Evolutionary conservation across 2,329 filamentous ascomycete species (phyloP).

Genomic region (Epichloe baconii): DNA sequence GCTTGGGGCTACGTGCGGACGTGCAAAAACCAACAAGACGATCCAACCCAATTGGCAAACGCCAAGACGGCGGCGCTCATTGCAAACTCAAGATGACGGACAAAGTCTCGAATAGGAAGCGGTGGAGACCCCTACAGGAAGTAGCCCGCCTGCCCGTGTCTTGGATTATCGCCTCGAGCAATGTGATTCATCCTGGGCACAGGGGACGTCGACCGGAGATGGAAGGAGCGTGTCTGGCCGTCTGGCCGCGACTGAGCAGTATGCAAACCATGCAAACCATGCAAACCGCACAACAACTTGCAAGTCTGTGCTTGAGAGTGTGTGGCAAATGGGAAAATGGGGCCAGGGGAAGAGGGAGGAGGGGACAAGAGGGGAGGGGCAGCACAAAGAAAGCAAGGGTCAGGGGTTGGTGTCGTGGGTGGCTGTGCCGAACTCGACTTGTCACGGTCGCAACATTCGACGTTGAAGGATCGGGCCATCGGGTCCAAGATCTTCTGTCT

Average conservation of each 20-base stretch:
- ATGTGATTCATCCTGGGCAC: background rate
- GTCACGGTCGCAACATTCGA: background rate
- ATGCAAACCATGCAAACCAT: background rate
- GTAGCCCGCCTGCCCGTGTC: no score
- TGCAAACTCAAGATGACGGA: background rate
- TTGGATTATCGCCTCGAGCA: background rate
- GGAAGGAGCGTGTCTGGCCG: background rate
- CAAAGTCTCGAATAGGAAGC: background rate
- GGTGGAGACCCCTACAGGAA: background rate
- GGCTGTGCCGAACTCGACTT: background rate
- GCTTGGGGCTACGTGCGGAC: background rate
- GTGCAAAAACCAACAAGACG: background rate
- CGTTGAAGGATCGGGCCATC: background rate
- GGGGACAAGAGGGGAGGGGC: background rate
- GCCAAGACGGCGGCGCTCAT: background rate
- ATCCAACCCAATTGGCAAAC: background rate
- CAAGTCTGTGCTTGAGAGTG: background rate
- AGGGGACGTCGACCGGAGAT: background rate
- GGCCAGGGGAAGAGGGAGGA: no score
- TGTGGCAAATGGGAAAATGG: background rate
- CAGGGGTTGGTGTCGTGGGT: background rate
- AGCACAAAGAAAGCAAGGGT: background rate
- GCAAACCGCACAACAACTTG: no score
- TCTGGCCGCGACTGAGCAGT: background rate
- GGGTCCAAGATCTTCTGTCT: no score